Conservation (phyloP, 257 asterid genomes). For the Mitragyna speciosa region DNA sequence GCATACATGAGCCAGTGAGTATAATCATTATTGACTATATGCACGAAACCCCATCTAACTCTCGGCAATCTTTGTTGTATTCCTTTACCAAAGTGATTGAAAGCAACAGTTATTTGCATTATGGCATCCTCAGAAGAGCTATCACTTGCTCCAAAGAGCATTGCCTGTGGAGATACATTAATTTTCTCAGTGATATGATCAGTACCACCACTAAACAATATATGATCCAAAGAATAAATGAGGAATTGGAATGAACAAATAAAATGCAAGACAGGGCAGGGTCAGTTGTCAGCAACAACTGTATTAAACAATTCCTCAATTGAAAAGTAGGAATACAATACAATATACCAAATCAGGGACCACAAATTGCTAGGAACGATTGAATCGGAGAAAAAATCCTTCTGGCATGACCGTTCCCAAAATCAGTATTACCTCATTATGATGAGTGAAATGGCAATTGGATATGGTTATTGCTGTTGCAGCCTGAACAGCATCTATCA, state of each 20-base stretch:
- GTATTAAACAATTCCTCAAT: no score
- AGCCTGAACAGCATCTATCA: slow-evolving; percentile 31
- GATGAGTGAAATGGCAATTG: slow-evolving; percentile 36
- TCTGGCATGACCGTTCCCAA: no score
- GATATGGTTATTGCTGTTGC: slow-evolving; percentile 40
- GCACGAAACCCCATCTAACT: slow-evolving; percentile 39
- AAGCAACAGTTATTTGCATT: slow-evolving; percentile 34
- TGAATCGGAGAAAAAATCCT: no score
- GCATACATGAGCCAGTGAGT: slow-evolving; percentile 43
- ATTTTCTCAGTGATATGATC: not conserved
- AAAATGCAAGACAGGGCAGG: no score
- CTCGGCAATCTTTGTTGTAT: slow-evolving; percentile 40
- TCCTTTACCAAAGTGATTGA: slow-evolving; percentile 40
- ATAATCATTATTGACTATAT: slow-evolving; percentile 35
- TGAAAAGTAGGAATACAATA: not conserved
- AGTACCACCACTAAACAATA: not conserved
- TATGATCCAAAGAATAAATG: not conserved
- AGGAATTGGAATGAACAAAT: not conserved
- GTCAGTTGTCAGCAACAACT: no score
- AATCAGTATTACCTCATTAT: slow-evolving; percentile 21
- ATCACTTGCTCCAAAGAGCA: slow-evolving; percentile 39
- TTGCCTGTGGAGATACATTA: slow-evolving; percentile 22
- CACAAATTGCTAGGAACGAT: no score
- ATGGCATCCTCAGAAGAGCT: slow-evolving; percentile 20
- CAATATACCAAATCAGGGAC: no score